These are phyloP conservation scores for Polygonum aviculare DNA, from an alignment of 148 eudicot species.

Conservation along the genomic window DNA sequence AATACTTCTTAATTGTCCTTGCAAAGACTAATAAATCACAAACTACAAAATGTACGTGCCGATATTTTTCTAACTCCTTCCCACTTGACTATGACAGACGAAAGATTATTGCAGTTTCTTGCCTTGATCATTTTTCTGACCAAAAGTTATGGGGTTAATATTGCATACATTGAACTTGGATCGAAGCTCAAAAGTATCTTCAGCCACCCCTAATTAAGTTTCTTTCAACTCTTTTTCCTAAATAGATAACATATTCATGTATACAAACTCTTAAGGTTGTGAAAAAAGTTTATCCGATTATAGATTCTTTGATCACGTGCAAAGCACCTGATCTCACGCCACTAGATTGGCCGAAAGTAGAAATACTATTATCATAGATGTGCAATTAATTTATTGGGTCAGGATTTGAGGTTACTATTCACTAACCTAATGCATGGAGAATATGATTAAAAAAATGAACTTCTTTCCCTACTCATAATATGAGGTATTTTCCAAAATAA, in stretches of 20 bases:
- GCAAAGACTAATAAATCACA: background rate
- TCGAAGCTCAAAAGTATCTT: background rate
- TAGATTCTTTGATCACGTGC: constrained; percentile 7
- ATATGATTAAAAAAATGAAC: no score
- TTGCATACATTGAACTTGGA: background rate
- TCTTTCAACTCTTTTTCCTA: background rate
- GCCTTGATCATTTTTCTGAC: background rate
- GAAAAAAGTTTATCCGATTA: background rate
- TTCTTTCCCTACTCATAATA: no score
- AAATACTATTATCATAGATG: background rate
- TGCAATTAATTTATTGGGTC: background rate
- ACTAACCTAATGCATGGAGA: background rate
- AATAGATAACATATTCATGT: background rate
- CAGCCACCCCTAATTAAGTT: background rate
- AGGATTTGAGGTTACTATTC: background rate
- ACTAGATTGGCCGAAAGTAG: constrained; percentile 9
- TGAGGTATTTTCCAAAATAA: no score
- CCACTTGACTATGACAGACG: background rate
- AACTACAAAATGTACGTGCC: background rate
- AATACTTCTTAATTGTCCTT: background rate
- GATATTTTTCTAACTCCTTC: background rate
- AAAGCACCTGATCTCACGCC: constrained; percentile 8
- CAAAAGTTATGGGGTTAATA: background rate
- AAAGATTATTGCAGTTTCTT: background rate
- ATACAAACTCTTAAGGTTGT: background rate